Base-by-base conservation (phyloP, 108 stramenopile genomes). In the Skeletonema costatum region DNA sequence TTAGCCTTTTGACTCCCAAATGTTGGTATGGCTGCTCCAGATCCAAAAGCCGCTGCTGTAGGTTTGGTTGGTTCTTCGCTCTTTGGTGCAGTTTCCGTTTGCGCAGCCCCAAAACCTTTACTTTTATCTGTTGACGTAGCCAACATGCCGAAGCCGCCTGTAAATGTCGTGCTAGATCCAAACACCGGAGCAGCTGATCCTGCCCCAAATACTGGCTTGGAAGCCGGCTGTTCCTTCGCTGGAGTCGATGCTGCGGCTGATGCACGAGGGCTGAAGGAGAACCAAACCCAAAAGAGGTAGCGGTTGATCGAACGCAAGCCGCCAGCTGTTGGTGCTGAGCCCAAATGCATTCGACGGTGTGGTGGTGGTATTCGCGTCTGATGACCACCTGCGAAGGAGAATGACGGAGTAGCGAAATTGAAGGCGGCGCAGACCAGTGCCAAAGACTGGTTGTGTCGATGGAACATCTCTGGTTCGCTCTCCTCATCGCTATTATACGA, bases 151-250 rank as follows among this genome's bases (percentile, higher is more conserved):
- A 82, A 81, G 19, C 80, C 79, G 38, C 56, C 51, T 42, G 65
- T 66, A 17, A 71, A 70, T 17, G 41, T 39, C 16, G 76, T 36
- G 33, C 14, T 36, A 59, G 78, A 71, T 41, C 70, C 80, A 77
- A 76, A 71, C 25, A 71, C 73, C 50, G 80, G 77, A 17, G 81
- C 77, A 6, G 81, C 31, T 35, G 58, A 31, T 30, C 76, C 82
- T 32, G 84, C 82, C 36, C 69, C 73, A 71, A 82, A 77, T 30
- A 73, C 76, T 13, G 56, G 19, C 33, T 68, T 44, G 10, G 73
- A 29, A 38, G 66, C 17, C 32, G 35, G 3, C 35, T 48, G 35
- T 9, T 41, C 13, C 12, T 32, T 48, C 0, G 36, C n/a, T 16
- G 42, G 29, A 16, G 32, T 66, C 7, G 48, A 50, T 30, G 16